phyloP scores from a whole-genome alignment of 495 filamentous ascomycete genomes.

The Neurospora tetraspora region DNA sequence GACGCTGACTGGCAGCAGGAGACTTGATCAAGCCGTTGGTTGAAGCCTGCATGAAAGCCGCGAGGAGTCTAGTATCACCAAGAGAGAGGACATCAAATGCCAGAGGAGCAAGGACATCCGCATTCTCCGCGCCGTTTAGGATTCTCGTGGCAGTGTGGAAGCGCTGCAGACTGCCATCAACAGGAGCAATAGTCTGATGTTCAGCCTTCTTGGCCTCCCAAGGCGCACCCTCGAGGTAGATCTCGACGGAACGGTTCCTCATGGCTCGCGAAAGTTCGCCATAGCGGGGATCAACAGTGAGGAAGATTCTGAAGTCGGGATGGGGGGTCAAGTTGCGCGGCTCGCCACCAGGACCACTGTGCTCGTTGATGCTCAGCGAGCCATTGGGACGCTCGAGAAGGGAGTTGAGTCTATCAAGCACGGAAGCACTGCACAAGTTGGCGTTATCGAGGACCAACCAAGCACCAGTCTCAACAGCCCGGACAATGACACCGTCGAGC shows the following conservation, averaged over 20 bases:
- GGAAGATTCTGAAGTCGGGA: constrained; percentile 80
- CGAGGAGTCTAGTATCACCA: constrained; percentile 21
- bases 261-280: constrained; percentile 94
- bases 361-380: constrained; percentile 80
- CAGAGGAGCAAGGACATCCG: constrained; percentile 9
- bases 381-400: constrained; percentile 79
- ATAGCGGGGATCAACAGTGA: constrained; percentile 87
- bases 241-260: constrained; percentile 89
- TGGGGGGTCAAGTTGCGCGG: constrained; percentile 73
- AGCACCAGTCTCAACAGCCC: constrained; percentile 72
- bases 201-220: constrained; percentile 6
- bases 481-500: constrained; percentile 85
- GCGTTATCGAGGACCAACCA: constrained; percentile 97
- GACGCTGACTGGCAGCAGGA: constrained; percentile 7
- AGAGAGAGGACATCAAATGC: constrained; percentile 29
- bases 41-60: constrained; percentile 15
- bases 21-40: constrained; percentile 11
- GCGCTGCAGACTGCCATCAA: constrained; percentile 34
- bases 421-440: constrained; percentile 89
- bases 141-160: constrained; percentile 18
- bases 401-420: constrained; percentile 90
- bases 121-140: constrained; percentile 6
- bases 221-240: constrained; percentile 51
- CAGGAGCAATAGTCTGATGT: constrained; percentile 23
- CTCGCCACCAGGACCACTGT: constrained; percentile 71